Evolutionary conservation across 495 filamentous ascomycete species (phyloP).

Genomic region (Gamarada debralockiae): DNA sequence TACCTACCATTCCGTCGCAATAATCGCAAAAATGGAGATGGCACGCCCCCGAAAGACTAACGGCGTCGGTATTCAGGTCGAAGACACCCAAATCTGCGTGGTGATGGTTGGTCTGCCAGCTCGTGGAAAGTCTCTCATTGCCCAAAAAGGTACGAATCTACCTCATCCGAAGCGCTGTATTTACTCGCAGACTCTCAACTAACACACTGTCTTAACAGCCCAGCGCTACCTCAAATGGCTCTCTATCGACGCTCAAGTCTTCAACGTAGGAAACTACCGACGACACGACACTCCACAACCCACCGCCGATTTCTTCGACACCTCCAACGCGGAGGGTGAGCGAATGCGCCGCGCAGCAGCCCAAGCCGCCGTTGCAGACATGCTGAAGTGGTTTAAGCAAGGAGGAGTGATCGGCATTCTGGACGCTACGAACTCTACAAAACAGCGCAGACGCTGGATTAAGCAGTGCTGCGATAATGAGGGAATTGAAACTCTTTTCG

Average conservation of each 20-base stretch:
- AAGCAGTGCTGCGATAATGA: slow-evolving; percentile 64
- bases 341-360: slow-evolving; percentile 81
- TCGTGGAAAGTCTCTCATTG: slow-evolving; percentile 93
- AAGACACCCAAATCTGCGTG: slow-evolving; percentile 95
- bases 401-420: slow-evolving; percentile 82
- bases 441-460: slow-evolving; percentile 86
- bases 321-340: slow-evolving; percentile 82
- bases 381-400: slow-evolving; percentile 84
- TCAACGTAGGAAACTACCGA: slow-evolving; percentile 96
- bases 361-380: slow-evolving; percentile 83
- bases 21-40: slow-evolving; percentile 22
- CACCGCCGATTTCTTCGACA: slow-evolving; percentile 89
- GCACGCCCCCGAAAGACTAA: slow-evolving; percentile 40
- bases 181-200: not conserved
- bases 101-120: slow-evolving; percentile 98
- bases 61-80: slow-evolving; percentile 61
- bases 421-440: slow-evolving; percentile 94
- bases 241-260: slow-evolving; percentile 84
- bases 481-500: slow-evolving; percentile 85
- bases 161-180: not conserved
- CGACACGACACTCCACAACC: slow-evolving; percentile 83
- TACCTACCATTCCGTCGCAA: not conserved
- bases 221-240: slow-evolving; percentile 96
- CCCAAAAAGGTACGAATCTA: slow-evolving; percentile 75
- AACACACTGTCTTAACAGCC: slow-evolving; percentile 45